Evolutionary conservation across 2,329 filamentous ascomycete genomes (phyloP), one percentile per base, ranked within the genome.

Genomic region (Emmonsiellopsis sp.): DNA sequence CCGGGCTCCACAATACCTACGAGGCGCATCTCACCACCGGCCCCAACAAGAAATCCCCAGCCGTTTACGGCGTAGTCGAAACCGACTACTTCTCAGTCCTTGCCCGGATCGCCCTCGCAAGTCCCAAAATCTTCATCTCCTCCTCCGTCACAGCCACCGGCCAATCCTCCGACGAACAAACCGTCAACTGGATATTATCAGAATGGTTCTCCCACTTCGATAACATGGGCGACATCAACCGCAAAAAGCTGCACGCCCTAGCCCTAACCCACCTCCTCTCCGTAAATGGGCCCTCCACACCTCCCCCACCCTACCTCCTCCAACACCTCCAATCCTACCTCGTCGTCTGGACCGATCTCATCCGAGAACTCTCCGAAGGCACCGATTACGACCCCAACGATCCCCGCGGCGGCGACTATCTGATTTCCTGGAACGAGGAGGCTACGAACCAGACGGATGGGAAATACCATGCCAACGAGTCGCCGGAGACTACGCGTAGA

Each of bases 81-180:
- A 87, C 87, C 0, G 88, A 95, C 65, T 95, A 95, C 67, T 86
- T 95, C 63, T 81, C 83, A 4, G 83, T 97, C 2, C 77, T 98
- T 2, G 85, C 88, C 2, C 85, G 91, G 1, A 78, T 97, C 13
- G 81, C 85, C 0, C 72, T 95, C 2, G 83, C 84, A 0, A 86
- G 86, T 39, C 88, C 91, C 0, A 70, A 71, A 2, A 74, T 87
- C 2, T 86, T 95, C 59, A 73, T 84, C 10, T 72, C 76, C 45
- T 77, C 76, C 0, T 63, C 81, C 49, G 63, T 64, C 7, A 65
- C 70, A 9, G 65, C 71, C 8, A 65, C 64, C 21, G 61, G 62
- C 2, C 37, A 45, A 11, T 61, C 63, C 10, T 55, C 63, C 2
- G 62, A 69, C 52, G 68, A 72, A 42, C 60, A 68, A 36, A 59